Conservation (phyloP, 2,329 filamentous ascomycete genomes). For the Cercospora berteroae region DNA sequence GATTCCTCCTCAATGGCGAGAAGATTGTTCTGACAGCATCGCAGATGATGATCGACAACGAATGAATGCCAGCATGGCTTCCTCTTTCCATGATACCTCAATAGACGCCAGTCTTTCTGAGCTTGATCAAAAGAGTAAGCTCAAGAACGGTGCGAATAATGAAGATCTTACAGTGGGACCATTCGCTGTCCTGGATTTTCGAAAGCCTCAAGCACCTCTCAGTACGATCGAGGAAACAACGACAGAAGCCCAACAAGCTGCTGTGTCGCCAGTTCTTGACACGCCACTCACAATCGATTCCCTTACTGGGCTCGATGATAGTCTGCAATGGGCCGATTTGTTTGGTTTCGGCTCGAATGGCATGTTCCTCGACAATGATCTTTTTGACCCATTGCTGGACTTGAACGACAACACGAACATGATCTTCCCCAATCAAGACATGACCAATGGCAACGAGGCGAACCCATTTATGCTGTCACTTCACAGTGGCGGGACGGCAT, state of each 20-base stretch:
- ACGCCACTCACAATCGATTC: conserved; percentile 11
- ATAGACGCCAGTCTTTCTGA: conserved; percentile 11
- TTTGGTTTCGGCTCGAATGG: conserved; percentile 12
- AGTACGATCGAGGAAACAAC: not conserved
- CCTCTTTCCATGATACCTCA: not conserved
- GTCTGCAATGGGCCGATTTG: conserved; percentile 14
- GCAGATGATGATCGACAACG: conserved; percentile 7
- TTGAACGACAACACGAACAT: conserved; percentile 1
- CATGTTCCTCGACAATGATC: conserved; percentile 5
- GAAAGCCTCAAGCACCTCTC: not conserved
- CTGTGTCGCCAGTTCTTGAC: not conserved
- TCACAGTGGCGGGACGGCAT: not conserved
- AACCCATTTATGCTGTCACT: not conserved
- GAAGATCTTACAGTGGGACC: conserved; percentile 10
- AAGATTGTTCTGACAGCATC: not conserved
- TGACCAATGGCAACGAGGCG: not conserved
- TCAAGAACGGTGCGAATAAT: not conserved
- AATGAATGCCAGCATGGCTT: conserved; percentile 9
- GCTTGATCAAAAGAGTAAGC: conserved; percentile 12
- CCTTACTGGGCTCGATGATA: conserved; percentile 9
- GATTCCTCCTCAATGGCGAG: not conserved
- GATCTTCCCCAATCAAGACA: not conserved
- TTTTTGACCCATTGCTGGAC: conserved; percentile 12
- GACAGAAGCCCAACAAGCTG: not conserved
- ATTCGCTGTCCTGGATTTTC: conserved; percentile 12